Percentiles rank a stretch among this genome's conserved stretches.
These are phyloP conservation scores for Yamadazyma conglobata DNA, from an alignment of 1,139 yeast genomes.

Conservation along the genomic window DNA sequence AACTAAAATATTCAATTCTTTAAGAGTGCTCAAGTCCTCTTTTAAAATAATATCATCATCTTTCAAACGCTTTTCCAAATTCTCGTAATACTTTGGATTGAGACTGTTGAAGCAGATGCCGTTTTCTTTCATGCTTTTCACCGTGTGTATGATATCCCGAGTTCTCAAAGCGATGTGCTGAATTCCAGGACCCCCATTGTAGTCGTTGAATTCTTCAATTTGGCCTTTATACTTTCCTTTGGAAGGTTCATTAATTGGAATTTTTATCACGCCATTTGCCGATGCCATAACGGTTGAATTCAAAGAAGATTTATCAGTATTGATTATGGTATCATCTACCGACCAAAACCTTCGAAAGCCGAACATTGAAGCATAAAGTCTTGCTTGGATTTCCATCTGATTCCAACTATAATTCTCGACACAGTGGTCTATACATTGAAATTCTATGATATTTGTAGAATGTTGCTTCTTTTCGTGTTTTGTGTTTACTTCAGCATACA, in stretches of 20 bases:
- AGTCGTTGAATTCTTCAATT: constrained; percentile 77
- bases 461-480: background rate
- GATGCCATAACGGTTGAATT: constrained; percentile 77
- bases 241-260: constrained; percentile 87
- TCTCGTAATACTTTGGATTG: constrained; percentile 52
- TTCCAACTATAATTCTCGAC: constrained; percentile 78
- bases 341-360: constrained; percentile 83
- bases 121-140: constrained; percentile 48
- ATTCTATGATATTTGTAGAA: constrained; percentile 8
- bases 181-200: constrained; percentile 74
- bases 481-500: constrained; percentile 25
- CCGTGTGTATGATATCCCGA: constrained; percentile 54
- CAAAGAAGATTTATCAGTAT: constrained; percentile 65
- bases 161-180: constrained; percentile 78
- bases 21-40: constrained; percentile 45
- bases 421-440: constrained; percentile 63
- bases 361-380: constrained; percentile 55
- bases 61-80: constrained; percentile 41
- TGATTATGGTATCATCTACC: constrained; percentile 72
- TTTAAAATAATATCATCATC: constrained; percentile 32
- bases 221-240: constrained; percentile 63
- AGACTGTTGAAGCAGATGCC: constrained; percentile 72
- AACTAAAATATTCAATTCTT: constrained; percentile 53
- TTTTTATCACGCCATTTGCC: constrained; percentile 59
- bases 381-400: constrained; percentile 56